A percentile compares a stretch with the other conserved stretches of the same genome.
phyloP scores from a whole-genome alignment of 1,139 yeast species.

The Pichia terricola region DNA sequence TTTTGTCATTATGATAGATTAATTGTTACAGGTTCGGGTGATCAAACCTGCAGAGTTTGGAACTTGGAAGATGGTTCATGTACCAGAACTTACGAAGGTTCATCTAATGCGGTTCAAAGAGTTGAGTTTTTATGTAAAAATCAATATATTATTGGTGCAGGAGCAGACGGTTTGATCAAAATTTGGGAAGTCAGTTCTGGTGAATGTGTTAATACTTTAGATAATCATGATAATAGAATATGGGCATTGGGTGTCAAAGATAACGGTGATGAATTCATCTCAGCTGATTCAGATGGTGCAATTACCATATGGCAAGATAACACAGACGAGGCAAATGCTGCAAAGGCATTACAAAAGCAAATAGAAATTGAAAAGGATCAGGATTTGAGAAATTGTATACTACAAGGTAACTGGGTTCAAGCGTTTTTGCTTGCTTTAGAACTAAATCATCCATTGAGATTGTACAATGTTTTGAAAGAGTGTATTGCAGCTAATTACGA shows the following conservation, averaged over 20 bases:
- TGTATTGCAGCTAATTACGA: constrained; percentile 40
- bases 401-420: constrained; percentile 69
- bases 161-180: constrained; percentile 91
- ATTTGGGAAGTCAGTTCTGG: constrained; percentile 75
- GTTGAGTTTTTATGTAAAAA: constrained; percentile 59
- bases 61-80: constrained; percentile 69
- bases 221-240: constrained; percentile 86
- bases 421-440: constrained; percentile 83
- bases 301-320: constrained; percentile 83
- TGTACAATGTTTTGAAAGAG: constrained; percentile 59
- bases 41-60: constrained; percentile 86
- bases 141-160: constrained; percentile 68
- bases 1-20: constrained; percentile 75
- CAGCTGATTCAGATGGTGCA: constrained; percentile 95
- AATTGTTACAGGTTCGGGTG: constrained; percentile 78
- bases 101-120: constrained; percentile 84
- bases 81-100: constrained; percentile 83
- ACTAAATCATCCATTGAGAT: constrained; percentile 76
- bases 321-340: constrained; percentile 55
- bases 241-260: constrained; percentile 73
- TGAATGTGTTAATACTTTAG: constrained; percentile 74
- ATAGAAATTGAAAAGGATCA: constrained; percentile 79
- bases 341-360: constrained; percentile 41
- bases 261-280: constrained; percentile 61
- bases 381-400: constrained; percentile 62